Evolutionary conservation across 2,329 filamentous ascomycete species (phyloP), one percentile per base, ranked within the genome.

Genomic region (Lachnum nothofagi): DNA sequence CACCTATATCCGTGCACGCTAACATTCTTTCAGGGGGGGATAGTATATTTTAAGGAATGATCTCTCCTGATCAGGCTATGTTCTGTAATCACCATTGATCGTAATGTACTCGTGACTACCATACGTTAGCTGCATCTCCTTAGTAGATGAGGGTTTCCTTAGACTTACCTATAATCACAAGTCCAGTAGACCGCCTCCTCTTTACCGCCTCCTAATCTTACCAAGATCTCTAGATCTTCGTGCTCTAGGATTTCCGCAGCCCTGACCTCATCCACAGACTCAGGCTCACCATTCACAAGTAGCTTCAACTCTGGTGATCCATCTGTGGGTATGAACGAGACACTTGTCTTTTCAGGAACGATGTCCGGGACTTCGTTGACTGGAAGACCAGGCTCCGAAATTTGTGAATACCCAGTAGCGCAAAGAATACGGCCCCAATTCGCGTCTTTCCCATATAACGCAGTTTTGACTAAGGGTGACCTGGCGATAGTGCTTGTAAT

Each of bases 341-440:
- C 88, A 58, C 76, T 88, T 1, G 86, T 91, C 63, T 78, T 78
- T 55, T 83, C 78, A 1, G 86, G 85, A 0, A 79, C 70, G 44
- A 93, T 79, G 39, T 81, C 79, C 1, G 75, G 72, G 1, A 85
- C 80, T 1, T 83, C 80, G 49, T 75, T 78, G 33, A 72, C 66
- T n/a, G 73, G 69, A 59, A 74, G 68, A 1, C 77, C 79, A 0
- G 78, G 80, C 57, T 80, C 78, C 2, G 76, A 78, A 53, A 84
- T 75, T 40, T 82, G 70, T 12, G 81, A 75, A 66, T 97, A 97
- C 3, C 93, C 93, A 4, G 91, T 90, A 1, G 93, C 91, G 67
- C 93, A 97, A 23, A 97, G 78, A 54, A 98, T 95, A 46, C 93
- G 89, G 27, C 93, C 93, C 93, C 93, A 98, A 74, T 98, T 98